phyloP scores from a whole-genome alignment of 2,329 filamentous ascomycete species.

The Seiridium unicorne region DNA sequence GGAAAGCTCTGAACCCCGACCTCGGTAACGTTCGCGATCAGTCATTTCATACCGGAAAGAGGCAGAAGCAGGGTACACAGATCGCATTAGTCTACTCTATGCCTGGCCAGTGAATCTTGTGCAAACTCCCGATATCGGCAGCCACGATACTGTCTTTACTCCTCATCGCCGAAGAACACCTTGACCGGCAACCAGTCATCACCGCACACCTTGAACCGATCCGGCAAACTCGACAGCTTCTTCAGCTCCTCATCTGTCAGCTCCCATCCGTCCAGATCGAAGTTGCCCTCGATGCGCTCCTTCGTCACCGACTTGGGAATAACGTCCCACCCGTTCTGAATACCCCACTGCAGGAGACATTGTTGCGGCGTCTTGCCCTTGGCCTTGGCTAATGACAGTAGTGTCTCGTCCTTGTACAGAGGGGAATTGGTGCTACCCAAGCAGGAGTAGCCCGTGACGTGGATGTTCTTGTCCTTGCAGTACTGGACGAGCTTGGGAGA shows the following conservation, averaged over 20 bases:
- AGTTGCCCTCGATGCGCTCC: constrained; percentile 73
- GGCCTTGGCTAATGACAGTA: constrained; percentile 60
- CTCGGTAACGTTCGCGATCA: not conserved
- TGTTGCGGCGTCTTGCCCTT: constrained; percentile 73
- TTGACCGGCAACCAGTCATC: constrained; percentile 73
- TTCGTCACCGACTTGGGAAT: constrained; percentile 82
- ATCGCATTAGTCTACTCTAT: too few species aligned
- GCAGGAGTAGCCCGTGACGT: constrained; percentile 72
- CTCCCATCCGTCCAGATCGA: constrained; percentile 70
- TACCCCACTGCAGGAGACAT: constrained; percentile 76
- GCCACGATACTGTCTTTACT: constrained; percentile 44
- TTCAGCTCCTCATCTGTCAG: constrained; percentile 71
- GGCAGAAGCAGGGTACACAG: too few species aligned
- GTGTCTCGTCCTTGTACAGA: constrained; percentile 63
- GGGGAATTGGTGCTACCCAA: constrained; percentile 70
- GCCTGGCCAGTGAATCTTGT: too few species aligned
- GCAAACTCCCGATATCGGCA: too few species aligned
- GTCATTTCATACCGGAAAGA: not conserved
- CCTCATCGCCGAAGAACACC: constrained; percentile 83
- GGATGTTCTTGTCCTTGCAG: constrained; percentile 71
- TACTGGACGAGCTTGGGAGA: constrained; percentile 77
- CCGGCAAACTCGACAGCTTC: constrained; percentile 64
- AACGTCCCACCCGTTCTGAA: constrained; percentile 78
- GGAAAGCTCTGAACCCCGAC: constrained; percentile 34
- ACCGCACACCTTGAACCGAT: constrained; percentile 80